A percentile compares a stretch with the other conserved stretches of the same genome.
phyloP scores from a whole-genome alignment of 306 rosid species.

The Trifolium dubium region DNA sequence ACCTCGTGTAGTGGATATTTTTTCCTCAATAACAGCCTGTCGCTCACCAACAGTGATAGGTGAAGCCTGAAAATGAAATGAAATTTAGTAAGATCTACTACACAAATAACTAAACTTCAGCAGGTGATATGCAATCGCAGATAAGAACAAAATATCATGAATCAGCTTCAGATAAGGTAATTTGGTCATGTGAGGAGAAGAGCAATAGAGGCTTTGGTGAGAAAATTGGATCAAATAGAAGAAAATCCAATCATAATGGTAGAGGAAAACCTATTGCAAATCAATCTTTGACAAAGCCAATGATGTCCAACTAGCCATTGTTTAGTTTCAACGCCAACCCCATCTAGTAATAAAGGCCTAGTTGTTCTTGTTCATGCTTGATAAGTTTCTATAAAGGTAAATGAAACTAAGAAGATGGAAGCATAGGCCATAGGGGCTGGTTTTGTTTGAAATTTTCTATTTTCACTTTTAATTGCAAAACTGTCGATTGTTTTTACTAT shows the following conservation, averaged over 20 bases:
- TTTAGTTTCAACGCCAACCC: background rate
- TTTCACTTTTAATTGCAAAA: too few species aligned
- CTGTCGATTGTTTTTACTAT: too few species aligned
- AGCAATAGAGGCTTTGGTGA: too few species aligned
- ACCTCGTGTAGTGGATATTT: slow-evolving; percentile 96
- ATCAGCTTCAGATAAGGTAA: slow-evolving; percentile 3
- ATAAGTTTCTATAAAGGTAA: too few species aligned
- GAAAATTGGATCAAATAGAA: too few species aligned
- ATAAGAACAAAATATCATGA: background rate
- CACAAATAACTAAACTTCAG: background rate
- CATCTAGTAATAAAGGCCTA: background rate
- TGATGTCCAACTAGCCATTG: too few species aligned
- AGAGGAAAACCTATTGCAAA: background rate
- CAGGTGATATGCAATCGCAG: slow-evolving; percentile 9
- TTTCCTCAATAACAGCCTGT: slow-evolving; percentile 83
- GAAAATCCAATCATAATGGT: background rate
- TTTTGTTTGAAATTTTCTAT: too few species aligned
- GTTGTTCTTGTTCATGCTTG: too few species aligned
- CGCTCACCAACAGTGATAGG: slow-evolving; percentile 75
- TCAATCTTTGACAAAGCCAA: too few species aligned
- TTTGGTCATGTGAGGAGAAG: too few species aligned
- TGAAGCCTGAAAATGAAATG: slow-evolving; percentile 71
- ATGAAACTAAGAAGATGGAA: too few species aligned
- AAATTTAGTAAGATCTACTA: slow-evolving; percentile 38
- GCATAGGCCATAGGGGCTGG: too few species aligned